These are phyloP conservation scores for Tuber aestivum DNA, from an alignment of 495 filamentous ascomycete genomes.

Conservation along the genomic window DNA sequence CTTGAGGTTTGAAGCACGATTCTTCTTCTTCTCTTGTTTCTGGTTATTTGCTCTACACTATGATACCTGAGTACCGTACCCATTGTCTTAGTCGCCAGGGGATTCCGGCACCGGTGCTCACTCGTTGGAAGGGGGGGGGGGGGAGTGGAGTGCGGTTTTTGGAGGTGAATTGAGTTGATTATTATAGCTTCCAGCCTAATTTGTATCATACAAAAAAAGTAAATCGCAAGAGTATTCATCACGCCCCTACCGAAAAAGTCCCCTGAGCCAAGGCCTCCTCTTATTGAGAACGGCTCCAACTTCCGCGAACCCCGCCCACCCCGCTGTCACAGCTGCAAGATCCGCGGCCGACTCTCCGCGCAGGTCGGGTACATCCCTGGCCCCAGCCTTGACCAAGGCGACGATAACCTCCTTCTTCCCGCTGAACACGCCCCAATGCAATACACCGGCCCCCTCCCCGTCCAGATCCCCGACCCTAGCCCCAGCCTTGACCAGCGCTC, in stretches of 20 bases:
- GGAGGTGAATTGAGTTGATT: neutral
- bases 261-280: neutral
- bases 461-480: neutral
- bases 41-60: too few species aligned
- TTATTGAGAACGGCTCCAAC: neutral
- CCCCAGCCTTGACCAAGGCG: neutral
- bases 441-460: neutral
- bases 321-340: neutral
- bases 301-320: neutral
- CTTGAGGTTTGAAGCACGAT: too few species aligned
- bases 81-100: neutral
- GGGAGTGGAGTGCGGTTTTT: neutral
- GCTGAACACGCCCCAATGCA: neutral
- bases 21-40: too few species aligned
- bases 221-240: neutral
- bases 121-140: neutral
- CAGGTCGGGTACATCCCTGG: neutral
- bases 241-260: neutral
- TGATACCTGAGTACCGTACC: too few species aligned
- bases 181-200: neutral
- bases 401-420: neutral
- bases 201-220: neutral
- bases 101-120: neutral
- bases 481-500: neutral
- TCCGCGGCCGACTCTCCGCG: neutral